Percentiles rank a stretch among this genome's conserved stretches.
Evolutionary conservation across 2,329 filamentous ascomycete species (phyloP).

Genomic region (Diaporthe helianthi): DNA sequence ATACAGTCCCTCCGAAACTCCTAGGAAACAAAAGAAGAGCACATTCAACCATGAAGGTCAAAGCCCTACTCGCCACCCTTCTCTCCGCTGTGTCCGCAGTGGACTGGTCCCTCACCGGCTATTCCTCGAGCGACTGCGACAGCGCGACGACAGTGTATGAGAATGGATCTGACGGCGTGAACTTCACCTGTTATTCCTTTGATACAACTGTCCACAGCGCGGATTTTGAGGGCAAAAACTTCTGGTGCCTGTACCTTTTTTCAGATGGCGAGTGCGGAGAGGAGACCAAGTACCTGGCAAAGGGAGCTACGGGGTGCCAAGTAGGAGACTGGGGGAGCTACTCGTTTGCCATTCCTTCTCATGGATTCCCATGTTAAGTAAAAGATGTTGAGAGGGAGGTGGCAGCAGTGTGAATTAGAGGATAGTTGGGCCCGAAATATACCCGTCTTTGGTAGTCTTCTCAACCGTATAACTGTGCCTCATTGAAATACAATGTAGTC

Average conservation of each 20-base stretch:
- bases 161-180: conserved; percentile 11
- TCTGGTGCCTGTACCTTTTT: conserved; percentile 10
- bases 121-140: neutral
- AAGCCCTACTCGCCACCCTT: neutral
- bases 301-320: conserved; percentile 2
- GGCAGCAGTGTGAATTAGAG: too few relatives aligned
- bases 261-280: neutral
- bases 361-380: neutral
- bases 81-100: neutral
- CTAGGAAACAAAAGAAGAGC: too few relatives aligned
- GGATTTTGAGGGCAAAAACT: conserved; percentile 6
- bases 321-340: conserved; percentile 10
- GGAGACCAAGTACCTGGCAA: conserved; percentile 13
- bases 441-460: too few relatives aligned
- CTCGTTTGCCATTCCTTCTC: conserved; percentile 7
- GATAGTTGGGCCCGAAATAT: too few relatives aligned
- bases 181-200: conserved; percentile 11
- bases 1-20: too few relatives aligned
- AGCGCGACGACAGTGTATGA: conserved; percentile 6
- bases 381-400: too few relatives aligned
- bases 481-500: too few relatives aligned
- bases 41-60: neutral
- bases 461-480: too few relatives aligned
- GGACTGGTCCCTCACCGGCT: conserved; percentile 19
- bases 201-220: neutral